phyloP scores from a whole-genome alignment of 2,329 filamentous ascomycete species.

The Ilyonectria destructans region DNA sequence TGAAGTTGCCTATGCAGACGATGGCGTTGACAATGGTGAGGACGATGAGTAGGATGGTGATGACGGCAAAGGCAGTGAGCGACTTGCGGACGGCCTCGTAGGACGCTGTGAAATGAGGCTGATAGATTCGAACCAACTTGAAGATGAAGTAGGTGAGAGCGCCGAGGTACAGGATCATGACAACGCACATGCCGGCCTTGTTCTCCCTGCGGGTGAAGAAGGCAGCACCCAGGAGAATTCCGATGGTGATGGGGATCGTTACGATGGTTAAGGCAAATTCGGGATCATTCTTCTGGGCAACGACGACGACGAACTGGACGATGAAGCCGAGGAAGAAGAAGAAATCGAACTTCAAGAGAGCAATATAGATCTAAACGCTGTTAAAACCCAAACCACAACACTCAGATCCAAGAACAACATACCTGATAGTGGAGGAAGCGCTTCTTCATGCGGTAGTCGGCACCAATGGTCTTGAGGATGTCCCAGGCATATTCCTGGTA shows the following conservation, averaged over 20 bases:
- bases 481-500: slow-evolving; percentile 99
- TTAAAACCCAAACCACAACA: slow-evolving; percentile 14
- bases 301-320: slow-evolving; percentile 96
- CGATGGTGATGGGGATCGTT: slow-evolving; percentile 91
- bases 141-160: slow-evolving; percentile 97
- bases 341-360: slow-evolving; percentile 98
- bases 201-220: slow-evolving; percentile 90
- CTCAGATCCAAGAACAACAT: slow-evolving; percentile 44
- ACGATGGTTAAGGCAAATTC: slow-evolving; percentile 92
- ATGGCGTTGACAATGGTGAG: slow-evolving; percentile 90
- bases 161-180: slow-evolving; percentile 90
- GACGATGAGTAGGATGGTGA: slow-evolving; percentile 91
- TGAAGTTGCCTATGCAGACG: slow-evolving; percentile 92
- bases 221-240: slow-evolving; percentile 88
- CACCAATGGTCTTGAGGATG: slow-evolving; percentile 99
- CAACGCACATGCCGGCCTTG: slow-evolving; percentile 80
- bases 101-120: slow-evolving; percentile 68
- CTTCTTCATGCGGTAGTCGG: slow-evolving; percentile 96
- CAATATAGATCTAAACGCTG: slow-evolving; percentile 87
- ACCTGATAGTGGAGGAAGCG: slow-evolving; percentile 98
- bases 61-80: slow-evolving; percentile 92
- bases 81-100: slow-evolving; percentile 88
- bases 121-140: slow-evolving; percentile 97
- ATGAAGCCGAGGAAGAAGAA: slow-evolving; percentile 99
- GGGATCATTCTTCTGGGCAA: slow-evolving; percentile 76